Conservation (phyloP, 352 stramenopile species). For the Pythium scleroteichum region DNA sequence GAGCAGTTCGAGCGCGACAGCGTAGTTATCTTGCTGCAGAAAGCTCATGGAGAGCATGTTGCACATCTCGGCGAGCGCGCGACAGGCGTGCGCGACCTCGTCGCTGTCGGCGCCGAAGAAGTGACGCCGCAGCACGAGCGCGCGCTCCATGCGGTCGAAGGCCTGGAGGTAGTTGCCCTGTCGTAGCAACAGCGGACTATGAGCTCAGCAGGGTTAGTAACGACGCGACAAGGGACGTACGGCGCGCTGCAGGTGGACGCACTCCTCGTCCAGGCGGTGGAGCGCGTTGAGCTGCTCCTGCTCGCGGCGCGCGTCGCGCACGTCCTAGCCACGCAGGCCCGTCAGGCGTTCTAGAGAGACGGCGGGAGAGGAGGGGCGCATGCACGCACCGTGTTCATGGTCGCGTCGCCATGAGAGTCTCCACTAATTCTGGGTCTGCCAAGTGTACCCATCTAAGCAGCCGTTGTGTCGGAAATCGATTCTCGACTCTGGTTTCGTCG, state of each 20-base stretch:
- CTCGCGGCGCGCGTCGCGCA: conserved; percentile 48
- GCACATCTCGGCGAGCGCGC: conserved; percentile 91
- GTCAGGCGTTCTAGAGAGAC: neutral
- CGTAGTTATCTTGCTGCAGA: conserved; percentile 92
- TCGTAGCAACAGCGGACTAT: neutral
- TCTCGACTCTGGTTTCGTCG: conserved; percentile 4
- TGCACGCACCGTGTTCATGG: conserved; percentile 6
- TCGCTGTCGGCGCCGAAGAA: conserved; percentile 91
- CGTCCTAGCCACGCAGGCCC: conserved; percentile 18
- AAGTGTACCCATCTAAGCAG: conserved; percentile 9
- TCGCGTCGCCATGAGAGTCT: too few species aligned
- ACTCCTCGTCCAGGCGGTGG: conserved; percentile 90
- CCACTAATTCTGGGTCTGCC: neutral
- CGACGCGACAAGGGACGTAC: conserved; percentile 29
- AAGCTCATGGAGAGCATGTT: conserved; percentile 94
- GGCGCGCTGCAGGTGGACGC: conserved; percentile 81
- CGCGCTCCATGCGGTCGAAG: conserved; percentile 92
- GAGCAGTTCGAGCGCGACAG: conserved; percentile 90
- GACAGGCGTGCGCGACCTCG: conserved; percentile 85
- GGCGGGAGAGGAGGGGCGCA: neutral
- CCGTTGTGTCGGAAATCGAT: neutral
- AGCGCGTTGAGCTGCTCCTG: conserved; percentile 86
- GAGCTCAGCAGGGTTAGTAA: neutral
- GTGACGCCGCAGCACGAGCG: conserved; percentile 88
- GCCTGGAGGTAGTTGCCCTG: conserved; percentile 92